Base-by-base conservation (phyloP, 2,329 filamentous ascomycete genomes). In the Arthrobotrys pseudoclavata region DNA sequence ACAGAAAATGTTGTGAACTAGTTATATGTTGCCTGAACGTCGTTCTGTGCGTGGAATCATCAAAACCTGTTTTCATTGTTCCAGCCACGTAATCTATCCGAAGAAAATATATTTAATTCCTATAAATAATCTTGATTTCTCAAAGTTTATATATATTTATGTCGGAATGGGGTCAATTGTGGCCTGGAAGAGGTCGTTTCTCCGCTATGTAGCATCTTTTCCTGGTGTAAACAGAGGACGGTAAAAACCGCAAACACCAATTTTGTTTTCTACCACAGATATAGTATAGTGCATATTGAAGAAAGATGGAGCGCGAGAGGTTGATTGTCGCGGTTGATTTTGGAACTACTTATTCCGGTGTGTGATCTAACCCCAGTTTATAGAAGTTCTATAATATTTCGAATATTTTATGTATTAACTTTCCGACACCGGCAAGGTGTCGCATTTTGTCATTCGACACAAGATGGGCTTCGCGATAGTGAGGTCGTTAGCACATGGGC, bases 321-420 rank as follows among this genome's bases (percentile, higher is more conserved):
- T 22, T 71, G 4, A 48, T 71, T 31, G 57, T 71, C 3, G 68
- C 57, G 1, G 72, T 80, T 20, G 79, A 80, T 29, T 80, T 70
- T 69, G 79, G 79, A 3, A 80, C 79, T 10, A 80, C 76, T 1
- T 80, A 67, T 48, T 77, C 79, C 20, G 79, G 79, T 80, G 37
- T 10, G 18, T 52, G 13, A 12, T 37, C n/a, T 3, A 20, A 18
- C n/a, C 15, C 40, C 10, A 37, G n/a, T 24, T 50, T 50, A 50
- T 50, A 15, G 18, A 22, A 20, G 3, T 18, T 48, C 15, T 48
- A 50, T 50, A 50, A 26, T 26, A n/a, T 53, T 45, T n/a, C 22
- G 18, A 34, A 34, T 40, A 40, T 12, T 12, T 24, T 45, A 6
- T 31, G 20, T 18, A 45, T 20, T 34, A 9, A 40, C 34, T 13